These are phyloP conservation scores for Przewalskia tangutica DNA, from an alignment of 257 asterid species.

Conservation along the genomic window DNA sequence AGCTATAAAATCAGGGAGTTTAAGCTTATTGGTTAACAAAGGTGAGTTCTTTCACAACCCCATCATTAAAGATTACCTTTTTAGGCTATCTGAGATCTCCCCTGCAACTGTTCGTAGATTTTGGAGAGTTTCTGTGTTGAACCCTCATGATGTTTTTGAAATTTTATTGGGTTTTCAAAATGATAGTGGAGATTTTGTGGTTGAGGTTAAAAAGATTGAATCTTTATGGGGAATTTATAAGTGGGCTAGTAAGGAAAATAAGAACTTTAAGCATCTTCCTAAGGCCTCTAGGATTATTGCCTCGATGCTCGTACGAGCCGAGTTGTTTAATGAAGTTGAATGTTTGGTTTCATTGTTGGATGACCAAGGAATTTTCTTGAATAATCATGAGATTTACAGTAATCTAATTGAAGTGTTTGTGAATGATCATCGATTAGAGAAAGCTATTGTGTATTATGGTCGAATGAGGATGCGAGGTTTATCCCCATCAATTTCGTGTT, in stretches of 20 bases:
- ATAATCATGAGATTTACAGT: conserved; percentile 55
- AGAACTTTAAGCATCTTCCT: conserved; percentile 51
- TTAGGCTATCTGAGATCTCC: conserved; percentile 44
- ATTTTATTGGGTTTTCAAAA: conserved; percentile 54
- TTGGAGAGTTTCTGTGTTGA: conserved; percentile 57
- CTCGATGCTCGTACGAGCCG: conserved; percentile 56
- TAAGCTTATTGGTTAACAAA: conserved; percentile 12
- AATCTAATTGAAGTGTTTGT: conserved; percentile 60
- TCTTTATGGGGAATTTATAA: conserved; percentile 70
- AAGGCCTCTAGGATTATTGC: conserved; percentile 65
- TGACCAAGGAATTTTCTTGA: conserved; percentile 47
- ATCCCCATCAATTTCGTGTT: conserved; percentile 46
- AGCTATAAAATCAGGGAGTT: conserved; percentile 20
- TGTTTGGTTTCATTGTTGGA: conserved; percentile 50
- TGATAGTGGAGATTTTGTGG: conserved; percentile 21
- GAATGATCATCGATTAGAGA: conserved; percentile 42
- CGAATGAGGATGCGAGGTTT: conserved; percentile 56
- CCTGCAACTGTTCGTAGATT: conserved; percentile 55
- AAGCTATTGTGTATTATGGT: conserved; percentile 40
- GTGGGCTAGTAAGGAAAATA: conserved; percentile 42
- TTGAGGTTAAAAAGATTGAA: conserved; percentile 44
- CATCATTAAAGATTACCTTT: conserved; percentile 37
- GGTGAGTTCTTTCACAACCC: conserved; percentile 25
- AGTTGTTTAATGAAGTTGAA: conserved; percentile 51
- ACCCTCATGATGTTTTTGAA: conserved; percentile 59